A percentile compares a stretch with the other conserved stretches of the same genome.
Conservation (phyloP, 345 rosid genomes). For the Diplotaxis tenuifolia region DNA sequence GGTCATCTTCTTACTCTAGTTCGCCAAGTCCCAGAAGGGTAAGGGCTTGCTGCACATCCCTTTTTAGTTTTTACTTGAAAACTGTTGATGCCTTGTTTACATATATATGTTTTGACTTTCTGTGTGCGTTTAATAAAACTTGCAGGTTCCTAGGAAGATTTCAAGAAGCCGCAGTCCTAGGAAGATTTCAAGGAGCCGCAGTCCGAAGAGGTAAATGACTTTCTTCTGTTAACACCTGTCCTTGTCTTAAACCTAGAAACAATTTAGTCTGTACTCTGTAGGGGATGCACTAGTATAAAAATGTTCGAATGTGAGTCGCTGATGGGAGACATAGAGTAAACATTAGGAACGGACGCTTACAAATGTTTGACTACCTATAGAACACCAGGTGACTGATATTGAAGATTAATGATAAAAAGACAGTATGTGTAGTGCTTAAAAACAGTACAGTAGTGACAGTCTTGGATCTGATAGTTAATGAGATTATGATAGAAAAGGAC, state of each 20-base stretch:
- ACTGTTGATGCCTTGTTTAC: not conserved
- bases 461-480: not conserved
- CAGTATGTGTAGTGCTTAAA: not conserved
- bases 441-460: not conserved
- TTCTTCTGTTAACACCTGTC: not conserved
- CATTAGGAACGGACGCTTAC: not conserved
- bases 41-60: conserved; percentile 23
- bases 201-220: conserved; percentile 71
- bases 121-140: not conserved
- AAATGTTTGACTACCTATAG: not conserved
- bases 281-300: conserved; percentile 2
- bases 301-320: not conserved
- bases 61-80: not conserved
- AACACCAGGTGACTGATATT: not conserved
- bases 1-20: conserved; percentile 80
- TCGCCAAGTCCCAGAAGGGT: conserved; percentile 96
- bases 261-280: not conserved
- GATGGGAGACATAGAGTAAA: not conserved
- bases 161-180: conserved; percentile 95
- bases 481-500: not conserved
- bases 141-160: conserved; percentile 59
- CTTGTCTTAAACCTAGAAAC: not conserved
- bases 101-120: not conserved
- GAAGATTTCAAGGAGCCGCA: conserved; percentile 77
- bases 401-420: not conserved